Evolutionary conservation across 495 filamentous ascomycete species (phyloP), one percentile per base, ranked within the genome.

Genomic region (Xylaria flabelliformis): DNA sequence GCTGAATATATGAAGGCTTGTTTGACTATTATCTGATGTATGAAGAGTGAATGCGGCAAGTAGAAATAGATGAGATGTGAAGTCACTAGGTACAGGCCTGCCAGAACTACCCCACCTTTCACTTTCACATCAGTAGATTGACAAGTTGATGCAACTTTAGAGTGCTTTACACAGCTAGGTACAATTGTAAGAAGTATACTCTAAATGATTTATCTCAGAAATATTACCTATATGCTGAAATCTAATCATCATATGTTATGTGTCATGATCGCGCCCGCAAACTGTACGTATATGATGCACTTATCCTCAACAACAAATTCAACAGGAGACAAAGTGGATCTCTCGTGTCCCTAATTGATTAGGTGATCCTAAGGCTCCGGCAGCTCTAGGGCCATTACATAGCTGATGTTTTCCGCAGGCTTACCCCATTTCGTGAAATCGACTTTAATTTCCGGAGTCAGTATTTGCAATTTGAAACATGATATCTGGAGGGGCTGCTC

Each of bases 371-470:
- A 42, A 55, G n/a, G 4, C 41, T 32, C 9, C 13, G 21, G 26
- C 7, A 42, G 50, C 34, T 69, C 55, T 41, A 48, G 19, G 24
- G 56, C 36, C 67, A 61, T 69, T 32, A 69, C 3, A 51, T 39
- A 44, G 17, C 0, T 62, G 42, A 51, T 6, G 4, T 0, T 17
- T 21, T 48, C 41, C n/a, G 24, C 42, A 34, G 53, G 3, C 36
- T 50, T 36, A 34, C 67, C 67, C 67, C 67, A 69, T 69, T 69
- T 69, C 55, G 67, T 59, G 26, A 24, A 69, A 53, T 69, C 67
- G 26, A 61, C 50, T 65, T 2, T 0, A 34, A 36, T 10, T 29
- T 64, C 44, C 21, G n/a, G 9, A 51, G 21, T 67, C 19, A 67
- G 50, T 32, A 67, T 39, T 29, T 8, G 8, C 15, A 6, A 50